Conservation (phyloP, 2,329 filamentous ascomycete species). For the Sclerotinia borealis region DNA sequence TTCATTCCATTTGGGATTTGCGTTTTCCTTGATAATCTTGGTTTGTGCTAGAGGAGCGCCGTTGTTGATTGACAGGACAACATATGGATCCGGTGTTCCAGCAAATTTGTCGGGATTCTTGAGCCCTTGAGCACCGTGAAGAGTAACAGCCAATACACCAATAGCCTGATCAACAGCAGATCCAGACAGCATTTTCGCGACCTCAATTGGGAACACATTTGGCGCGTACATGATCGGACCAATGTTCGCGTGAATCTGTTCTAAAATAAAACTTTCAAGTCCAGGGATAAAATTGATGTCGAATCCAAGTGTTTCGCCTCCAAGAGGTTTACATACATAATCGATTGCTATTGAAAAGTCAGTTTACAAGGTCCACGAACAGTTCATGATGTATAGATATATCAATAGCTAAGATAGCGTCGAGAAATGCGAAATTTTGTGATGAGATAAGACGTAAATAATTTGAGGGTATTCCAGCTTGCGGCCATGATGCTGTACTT, state of each 20-base stretch:
- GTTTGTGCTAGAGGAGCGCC: slow-evolving; percentile 78
- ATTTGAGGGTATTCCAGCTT: not conserved
- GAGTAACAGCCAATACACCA: slow-evolving; percentile 83
- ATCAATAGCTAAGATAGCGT: not conserved
- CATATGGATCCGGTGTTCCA: slow-evolving; percentile 87
- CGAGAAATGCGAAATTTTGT: not conserved
- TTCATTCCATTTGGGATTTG: slow-evolving; percentile 91
- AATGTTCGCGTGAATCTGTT: slow-evolving; percentile 91
- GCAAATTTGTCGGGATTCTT: slow-evolving; percentile 95
- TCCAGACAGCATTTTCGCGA: slow-evolving; percentile 95
- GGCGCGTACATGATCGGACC: slow-evolving; percentile 97
- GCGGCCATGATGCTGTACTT: not conserved
- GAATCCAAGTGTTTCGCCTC: slow-evolving; percentile 91
- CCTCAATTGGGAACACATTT: slow-evolving; percentile 96
- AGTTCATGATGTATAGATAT: not conserved
- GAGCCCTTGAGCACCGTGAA: slow-evolving; percentile 85
- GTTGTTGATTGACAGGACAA: slow-evolving; percentile 76
- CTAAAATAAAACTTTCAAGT: slow-evolving; percentile 86
- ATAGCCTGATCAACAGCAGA: slow-evolving; percentile 93
- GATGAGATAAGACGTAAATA: not conserved
- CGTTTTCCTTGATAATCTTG: slow-evolving; percentile 77
- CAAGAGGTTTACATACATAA: slow-evolving; percentile 95
- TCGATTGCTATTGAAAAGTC: slow-evolving; percentile 56
- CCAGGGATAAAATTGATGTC: slow-evolving; percentile 99
- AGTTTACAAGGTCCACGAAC: slow-evolving; percentile 2